Evolutionary conservation across 441 rosid species (phyloP).

Genomic region (Pelargonium fulgidum): DNA sequence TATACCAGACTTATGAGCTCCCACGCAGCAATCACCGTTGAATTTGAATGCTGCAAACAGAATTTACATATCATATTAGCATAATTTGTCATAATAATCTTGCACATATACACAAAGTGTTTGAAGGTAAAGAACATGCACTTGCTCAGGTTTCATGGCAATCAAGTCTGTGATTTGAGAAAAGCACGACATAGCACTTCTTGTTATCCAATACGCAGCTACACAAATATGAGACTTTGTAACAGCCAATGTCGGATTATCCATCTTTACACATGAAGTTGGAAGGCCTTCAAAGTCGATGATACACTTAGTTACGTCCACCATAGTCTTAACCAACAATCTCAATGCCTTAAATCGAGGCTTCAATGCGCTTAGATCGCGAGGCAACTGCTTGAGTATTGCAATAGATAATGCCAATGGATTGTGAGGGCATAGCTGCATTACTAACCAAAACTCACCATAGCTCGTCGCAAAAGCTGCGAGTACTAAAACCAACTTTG

Average conservation of each 20-base stretch:
- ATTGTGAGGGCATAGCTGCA: slow-evolving; percentile 35
- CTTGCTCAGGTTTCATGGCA: slow-evolving; percentile 45
- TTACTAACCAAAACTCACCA: slow-evolving; percentile 51
- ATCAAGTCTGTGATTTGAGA: slow-evolving; percentile 44
- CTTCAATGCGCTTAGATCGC: slow-evolving; percentile 31
- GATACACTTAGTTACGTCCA: slow-evolving; percentile 48
- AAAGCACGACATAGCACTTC: slow-evolving; percentile 51
- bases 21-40: slow-evolving; percentile 45
- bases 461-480: slow-evolving; percentile 58
- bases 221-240: slow-evolving; percentile 42
- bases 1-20: slow-evolving; percentile 54
- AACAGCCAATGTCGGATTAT: slow-evolving; percentile 32
- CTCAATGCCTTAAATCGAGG: slow-evolving; percentile 51
- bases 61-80: slow-evolving; percentile 7
- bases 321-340: slow-evolving; percentile 39
- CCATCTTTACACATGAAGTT: slow-evolving; percentile 30
- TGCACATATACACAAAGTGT: background rate
- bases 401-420: slow-evolving; percentile 57
- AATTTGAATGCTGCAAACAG: slow-evolving; percentile 35
- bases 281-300: slow-evolving; percentile 53
- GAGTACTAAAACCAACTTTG: slow-evolving; percentile 54
- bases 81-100: background rate
- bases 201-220: slow-evolving; percentile 60
- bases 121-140: slow-evolving; percentile 48
- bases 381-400: slow-evolving; percentile 45